Conservation (phyloP, 139 green algal species). For the Tetradesmus obliquus region DNA sequence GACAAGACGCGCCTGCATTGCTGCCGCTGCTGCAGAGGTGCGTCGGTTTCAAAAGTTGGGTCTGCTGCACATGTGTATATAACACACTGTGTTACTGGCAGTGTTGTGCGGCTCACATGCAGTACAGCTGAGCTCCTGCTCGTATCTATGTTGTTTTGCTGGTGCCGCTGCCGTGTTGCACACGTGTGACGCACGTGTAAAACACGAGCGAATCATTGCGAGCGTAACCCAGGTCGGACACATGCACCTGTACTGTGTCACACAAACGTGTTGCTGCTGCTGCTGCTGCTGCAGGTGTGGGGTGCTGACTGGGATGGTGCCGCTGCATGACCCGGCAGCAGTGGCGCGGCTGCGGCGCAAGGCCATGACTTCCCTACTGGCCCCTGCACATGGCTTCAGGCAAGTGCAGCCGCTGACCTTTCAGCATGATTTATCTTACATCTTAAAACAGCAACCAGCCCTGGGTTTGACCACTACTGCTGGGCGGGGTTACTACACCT, state of each 20-base stretch:
- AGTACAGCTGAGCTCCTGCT: too few species aligned
- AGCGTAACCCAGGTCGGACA: too few species aligned
- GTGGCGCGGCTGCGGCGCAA: background rate
- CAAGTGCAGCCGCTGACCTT: background rate
- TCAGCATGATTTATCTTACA: too few species aligned
- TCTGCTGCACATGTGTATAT: background rate
- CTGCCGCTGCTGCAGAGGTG: background rate
- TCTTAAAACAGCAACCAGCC: too few species aligned
- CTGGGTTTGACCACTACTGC: too few species aligned
- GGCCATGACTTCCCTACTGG: background rate
- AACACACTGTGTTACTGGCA: background rate
- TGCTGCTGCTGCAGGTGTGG: slow-evolving; percentile 30
- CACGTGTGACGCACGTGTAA: too few species aligned
- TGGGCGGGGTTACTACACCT: too few species aligned
- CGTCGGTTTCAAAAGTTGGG: background rate
- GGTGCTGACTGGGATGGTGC: background rate
- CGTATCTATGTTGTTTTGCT: too few species aligned
- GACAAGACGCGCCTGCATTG: background rate
- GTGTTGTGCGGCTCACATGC: background rate
- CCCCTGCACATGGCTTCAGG: background rate
- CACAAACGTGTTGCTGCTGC: background rate
- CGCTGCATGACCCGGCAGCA: background rate
- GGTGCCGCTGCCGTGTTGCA: too few species aligned
- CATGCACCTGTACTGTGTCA: background rate
- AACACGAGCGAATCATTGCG: too few species aligned